A percentile compares a stretch with the other conserved stretches of the same genome.
These are phyloP conservation scores for Quercus wislizeni DNA, from an alignment of 306 rosid genomes.

Conservation along the genomic window DNA sequence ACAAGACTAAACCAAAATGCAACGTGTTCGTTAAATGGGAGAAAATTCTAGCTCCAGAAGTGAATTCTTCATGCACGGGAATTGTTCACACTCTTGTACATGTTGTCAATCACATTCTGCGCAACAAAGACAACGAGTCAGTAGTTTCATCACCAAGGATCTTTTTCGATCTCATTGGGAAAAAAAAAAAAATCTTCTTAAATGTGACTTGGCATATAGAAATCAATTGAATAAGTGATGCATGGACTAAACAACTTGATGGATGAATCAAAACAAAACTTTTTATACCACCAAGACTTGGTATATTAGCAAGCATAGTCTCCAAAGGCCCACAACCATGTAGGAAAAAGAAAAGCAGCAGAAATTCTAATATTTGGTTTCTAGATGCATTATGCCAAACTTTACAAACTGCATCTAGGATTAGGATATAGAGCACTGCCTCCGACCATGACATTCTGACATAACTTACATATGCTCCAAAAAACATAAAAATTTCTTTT, in stretches of 20 bases:
- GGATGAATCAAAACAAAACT: too few relatives aligned
- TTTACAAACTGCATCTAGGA: too few relatives aligned
- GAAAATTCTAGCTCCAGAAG: slow-evolving; percentile 18
- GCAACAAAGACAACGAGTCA: slow-evolving; percentile 20
- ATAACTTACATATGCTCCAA: not conserved
- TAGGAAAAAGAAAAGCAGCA: not conserved
- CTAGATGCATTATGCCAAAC: not conserved
- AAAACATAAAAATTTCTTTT: not conserved
- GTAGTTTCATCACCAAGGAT: slow-evolving; percentile 1
- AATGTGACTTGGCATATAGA: not conserved
- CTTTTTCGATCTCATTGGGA: not conserved
- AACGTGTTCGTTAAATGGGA: slow-evolving; percentile 10
- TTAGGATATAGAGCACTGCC: too few relatives aligned
- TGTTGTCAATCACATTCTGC: slow-evolving; percentile 62
- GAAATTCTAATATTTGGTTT: not conserved
- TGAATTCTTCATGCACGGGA: slow-evolving; percentile 33
- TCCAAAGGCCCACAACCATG: not conserved
- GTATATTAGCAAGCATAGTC: not conserved
- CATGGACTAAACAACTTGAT: too few relatives aligned
- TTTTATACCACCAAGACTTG: not conserved
- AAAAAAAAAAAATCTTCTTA: not conserved
- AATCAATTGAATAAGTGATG: too few relatives aligned
- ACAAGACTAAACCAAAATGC: slow-evolving; percentile 12
- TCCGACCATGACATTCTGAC: too few relatives aligned
- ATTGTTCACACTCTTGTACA: slow-evolving; percentile 74